Evolutionary conservation across 441 rosid species (phyloP).

Genomic region (Eruca vesicaria): DNA sequence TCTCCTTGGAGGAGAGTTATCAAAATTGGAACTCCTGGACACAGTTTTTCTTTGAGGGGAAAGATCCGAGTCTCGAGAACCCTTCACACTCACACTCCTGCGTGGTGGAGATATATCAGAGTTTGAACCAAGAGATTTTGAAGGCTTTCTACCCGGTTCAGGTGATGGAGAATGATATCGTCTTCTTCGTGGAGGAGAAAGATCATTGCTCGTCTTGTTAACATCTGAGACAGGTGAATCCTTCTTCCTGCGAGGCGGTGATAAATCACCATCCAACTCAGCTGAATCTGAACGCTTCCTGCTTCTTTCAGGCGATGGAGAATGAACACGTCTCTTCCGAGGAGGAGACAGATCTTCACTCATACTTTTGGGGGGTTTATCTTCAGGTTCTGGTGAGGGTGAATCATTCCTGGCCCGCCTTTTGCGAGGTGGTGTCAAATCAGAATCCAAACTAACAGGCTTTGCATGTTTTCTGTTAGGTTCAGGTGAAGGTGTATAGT

Average conservation of each 20-base stretch:
- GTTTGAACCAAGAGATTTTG: conserved; percentile 20
- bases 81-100: conserved; percentile 29
- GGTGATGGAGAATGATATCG: conserved; percentile 36
- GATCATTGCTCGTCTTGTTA: conserved; percentile 29
- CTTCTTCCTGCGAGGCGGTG: conserved; percentile 44
- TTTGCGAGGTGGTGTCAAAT: conserved; percentile 50
- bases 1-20: conserved; percentile 63
- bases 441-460: conserved; percentile 34
- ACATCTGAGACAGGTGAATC: conserved; percentile 20
- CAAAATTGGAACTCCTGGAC: conserved; percentile 37
- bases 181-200: conserved; percentile 48
- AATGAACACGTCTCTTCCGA: conserved; percentile 22
- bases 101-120: conserved; percentile 54
- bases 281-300: conserved; percentile 25
- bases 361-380: conserved; percentile 2
- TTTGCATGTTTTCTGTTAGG: conserved; percentile 10
- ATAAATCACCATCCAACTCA: conserved; percentile 40
- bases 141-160: conserved; percentile 14
- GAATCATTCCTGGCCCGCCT: conserved; percentile 41
- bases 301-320: conserved; percentile 11
- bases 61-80: conserved; percentile 42
- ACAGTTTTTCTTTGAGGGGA: conserved; percentile 50
- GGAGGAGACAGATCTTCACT: conserved; percentile 54
- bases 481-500: conserved; percentile 34
- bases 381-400: conserved; percentile 41